Evolutionary conservation across 2,329 filamentous ascomycete genomes (phyloP), one percentile per base, ranked within the genome.

Genomic region (Hyphodiscus sp.): DNA sequence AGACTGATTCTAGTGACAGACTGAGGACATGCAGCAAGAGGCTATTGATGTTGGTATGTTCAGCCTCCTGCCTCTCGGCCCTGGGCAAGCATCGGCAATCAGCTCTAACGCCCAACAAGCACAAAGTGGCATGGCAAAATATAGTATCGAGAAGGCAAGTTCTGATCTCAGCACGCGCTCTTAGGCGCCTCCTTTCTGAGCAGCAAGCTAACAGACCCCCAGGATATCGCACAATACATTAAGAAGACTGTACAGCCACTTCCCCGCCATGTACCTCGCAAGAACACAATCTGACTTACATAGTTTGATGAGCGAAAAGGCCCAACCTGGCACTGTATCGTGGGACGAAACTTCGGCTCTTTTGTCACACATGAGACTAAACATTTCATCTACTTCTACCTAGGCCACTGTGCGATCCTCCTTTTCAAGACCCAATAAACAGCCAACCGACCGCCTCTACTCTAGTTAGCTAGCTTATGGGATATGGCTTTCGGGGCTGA

Each of bases 341-440:
- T 99, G 33, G 94, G 94, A 59, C 83, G 94, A 64, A 97, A 99
- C 79, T 99, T 99, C 75, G 94, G 94, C 65, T 97, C 92, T 75
- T 99, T 97, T 65, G 94, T 99, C 49, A 99, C 94, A 42, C 94
- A 99, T 69, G 94, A 97, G 74, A 97, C 94, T 26, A 97, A 97
- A 77, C 94, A 99, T 74, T 99, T 99, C 78, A 96, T 99, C 71
- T 99, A 99, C 78, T 99, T 99, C 78, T 99, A 99, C 77, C 87
- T 99, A 56, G 94, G 94, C 51, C 94, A 97, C 79, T 96, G 91
- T 73, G 94, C 94, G 56, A 97, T 99, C 69, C 81, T 99, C 53
- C 85, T 99, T 50, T 99, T 97, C 84, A 99, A 99, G 81, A 99
- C 94, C 42, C 92, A 96, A 82, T 97, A 84, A 62, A 54, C 30